Evolutionary conservation across 805 yeast genomes (phyloP).

Genomic region (Saccharomycopsis guyanensis): DNA sequence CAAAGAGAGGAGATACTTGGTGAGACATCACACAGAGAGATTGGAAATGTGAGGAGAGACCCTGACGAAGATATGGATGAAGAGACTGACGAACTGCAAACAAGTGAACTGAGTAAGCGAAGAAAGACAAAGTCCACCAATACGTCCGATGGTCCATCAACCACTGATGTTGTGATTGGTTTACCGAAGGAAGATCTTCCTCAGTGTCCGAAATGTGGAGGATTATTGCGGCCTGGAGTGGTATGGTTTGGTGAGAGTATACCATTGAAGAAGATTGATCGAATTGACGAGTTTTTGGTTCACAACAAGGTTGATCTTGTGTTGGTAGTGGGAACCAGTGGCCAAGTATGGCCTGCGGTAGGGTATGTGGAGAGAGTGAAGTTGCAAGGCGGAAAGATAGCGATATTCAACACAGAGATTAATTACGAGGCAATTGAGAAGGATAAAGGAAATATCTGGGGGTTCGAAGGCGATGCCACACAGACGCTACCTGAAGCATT

Average conservation of each 20-base stretch:
- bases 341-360: constrained; percentile 86
- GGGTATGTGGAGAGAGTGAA: constrained; percentile 77
- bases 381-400: constrained; percentile 71
- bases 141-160: not conserved
- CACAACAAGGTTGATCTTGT: constrained; percentile 57
- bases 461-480: constrained; percentile 76
- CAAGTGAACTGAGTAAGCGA: not conserved
- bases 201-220: constrained; percentile 67
- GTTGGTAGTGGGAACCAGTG: constrained; percentile 79
- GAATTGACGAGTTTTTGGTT: constrained; percentile 61
- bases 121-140: constrained; percentile 7
- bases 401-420: constrained; percentile 71
- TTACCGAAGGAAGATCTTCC: constrained; percentile 53
- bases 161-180: constrained; percentile 31
- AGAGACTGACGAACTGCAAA: not conserved
- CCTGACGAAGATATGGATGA: not conserved
- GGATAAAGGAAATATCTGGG: constrained; percentile 47
- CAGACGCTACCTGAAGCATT: constrained; percentile 59
- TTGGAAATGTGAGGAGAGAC: too few species aligned
- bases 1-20: too few species aligned
- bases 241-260: constrained; percentile 94
- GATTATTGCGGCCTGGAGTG: constrained; percentile 76
- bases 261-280: constrained; percentile 53
- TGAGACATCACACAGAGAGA: too few species aligned
- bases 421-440: constrained; percentile 35